Conservation (phyloP, 2,329 filamentous ascomycete species). For the Arthrobotrys pseudoclavata region DNA sequence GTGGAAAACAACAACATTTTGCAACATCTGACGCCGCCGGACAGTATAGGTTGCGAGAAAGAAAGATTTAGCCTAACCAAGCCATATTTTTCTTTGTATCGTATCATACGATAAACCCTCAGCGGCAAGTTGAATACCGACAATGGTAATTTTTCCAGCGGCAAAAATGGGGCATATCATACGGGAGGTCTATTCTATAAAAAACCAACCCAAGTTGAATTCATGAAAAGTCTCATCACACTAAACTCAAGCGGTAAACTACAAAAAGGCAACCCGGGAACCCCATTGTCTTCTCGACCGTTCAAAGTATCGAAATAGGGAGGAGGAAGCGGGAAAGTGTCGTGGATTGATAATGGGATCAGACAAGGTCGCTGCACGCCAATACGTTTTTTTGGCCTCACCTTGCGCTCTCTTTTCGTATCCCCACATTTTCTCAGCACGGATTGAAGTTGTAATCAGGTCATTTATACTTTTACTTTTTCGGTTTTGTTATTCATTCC, state of each 20-base stretch:
- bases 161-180: slow-evolving; percentile 21
- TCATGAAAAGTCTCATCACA: not conserved
- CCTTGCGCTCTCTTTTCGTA: not conserved
- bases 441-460: slow-evolving; percentile 1
- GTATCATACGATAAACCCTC: slow-evolving; percentile 5
- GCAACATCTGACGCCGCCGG: slow-evolving; percentile 2
- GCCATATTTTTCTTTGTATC: not conserved
- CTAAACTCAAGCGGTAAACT: slow-evolving; percentile 24
- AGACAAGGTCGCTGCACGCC: not conserved
- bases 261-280: slow-evolving; percentile 1
- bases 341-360: slow-evolving; percentile 5
- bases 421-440: not conserved
- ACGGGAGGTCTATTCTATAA: not conserved
- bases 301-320: slow-evolving; percentile 14
- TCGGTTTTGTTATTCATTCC: not conserved
- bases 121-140: not conserved
- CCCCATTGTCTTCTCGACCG: not conserved
- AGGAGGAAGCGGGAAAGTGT: slow-evolving; percentile 15
- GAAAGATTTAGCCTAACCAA: slow-evolving; percentile 2
- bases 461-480: slow-evolving; percentile 9
- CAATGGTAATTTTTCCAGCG: slow-evolving; percentile 3
- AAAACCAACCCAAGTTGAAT: not conserved
- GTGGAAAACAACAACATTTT: slow-evolving; percentile 2
- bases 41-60: no score
- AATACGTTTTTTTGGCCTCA: not conserved